These are phyloP conservation scores for Syzygium oleosum DNA, from an alignment of 345 rosid genomes.

Conservation along the genomic window DNA sequence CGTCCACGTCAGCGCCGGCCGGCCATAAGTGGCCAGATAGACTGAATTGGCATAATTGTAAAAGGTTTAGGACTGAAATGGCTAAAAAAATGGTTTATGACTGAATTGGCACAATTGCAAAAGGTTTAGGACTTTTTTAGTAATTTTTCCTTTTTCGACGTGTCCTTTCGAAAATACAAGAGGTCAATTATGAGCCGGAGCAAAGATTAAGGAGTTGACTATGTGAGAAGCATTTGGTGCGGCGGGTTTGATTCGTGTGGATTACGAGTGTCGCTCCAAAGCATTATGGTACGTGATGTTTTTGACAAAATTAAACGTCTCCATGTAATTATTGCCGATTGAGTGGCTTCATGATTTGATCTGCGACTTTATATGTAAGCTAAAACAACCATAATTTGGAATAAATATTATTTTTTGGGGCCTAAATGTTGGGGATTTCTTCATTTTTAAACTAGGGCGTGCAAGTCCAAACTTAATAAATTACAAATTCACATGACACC, in stretches of 20 bases:
- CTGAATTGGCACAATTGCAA: no score
- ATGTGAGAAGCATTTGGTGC: background rate
- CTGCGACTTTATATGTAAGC: background rate
- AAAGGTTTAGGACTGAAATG: no score
- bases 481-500: background rate
- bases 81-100: no score
- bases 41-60: no score
- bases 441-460: background rate
- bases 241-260: background rate
- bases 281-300: background rate
- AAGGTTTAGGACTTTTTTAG: no score
- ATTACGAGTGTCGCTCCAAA: background rate
- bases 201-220: background rate
- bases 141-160: background rate
- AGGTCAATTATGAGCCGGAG: background rate
- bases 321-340: background rate
- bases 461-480: background rate
- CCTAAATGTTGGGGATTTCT: background rate
- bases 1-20: no score
- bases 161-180: background rate
- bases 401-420: background rate
- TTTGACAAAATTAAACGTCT: background rate
- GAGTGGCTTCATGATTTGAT: background rate
- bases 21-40: no score
- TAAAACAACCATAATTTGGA: background rate